Evolutionary conservation across 116 monocot species (phyloP).

Genomic region (Posidonia oceanica): DNA sequence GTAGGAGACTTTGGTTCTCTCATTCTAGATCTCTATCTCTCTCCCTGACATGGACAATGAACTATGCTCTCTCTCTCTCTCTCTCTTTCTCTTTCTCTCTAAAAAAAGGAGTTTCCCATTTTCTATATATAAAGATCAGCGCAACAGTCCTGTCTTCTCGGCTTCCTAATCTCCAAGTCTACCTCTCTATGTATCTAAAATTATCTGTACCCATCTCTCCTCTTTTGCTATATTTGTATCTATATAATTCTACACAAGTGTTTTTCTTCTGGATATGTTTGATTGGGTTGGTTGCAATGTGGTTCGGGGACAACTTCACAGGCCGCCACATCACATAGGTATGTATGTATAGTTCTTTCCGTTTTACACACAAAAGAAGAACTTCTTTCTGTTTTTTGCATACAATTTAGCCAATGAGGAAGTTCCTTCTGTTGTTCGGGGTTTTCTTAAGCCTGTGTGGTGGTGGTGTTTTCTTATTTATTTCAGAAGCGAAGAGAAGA

Average conservation of each 20-base stretch:
- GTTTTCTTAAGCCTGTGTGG: no score
- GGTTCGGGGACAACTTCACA: background rate
- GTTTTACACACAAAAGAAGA: background rate
- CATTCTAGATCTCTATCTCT: no score
- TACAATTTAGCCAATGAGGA: no score
- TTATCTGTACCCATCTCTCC: background rate
- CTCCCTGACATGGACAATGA: no score
- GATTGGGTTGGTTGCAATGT: background rate
- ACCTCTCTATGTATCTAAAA: background rate
- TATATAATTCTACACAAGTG: background rate
- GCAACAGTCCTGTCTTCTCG: background rate
- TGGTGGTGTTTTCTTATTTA: no score
- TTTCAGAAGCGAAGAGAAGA: no score
- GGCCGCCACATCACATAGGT: background rate
- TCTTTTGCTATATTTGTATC: background rate
- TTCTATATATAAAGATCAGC: background rate
- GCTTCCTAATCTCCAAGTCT: constrained; percentile 2
- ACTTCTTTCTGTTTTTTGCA: no score
- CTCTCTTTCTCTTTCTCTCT: background rate
- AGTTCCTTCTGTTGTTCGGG: no score
- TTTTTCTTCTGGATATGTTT: background rate
- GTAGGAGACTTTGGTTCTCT: no score
- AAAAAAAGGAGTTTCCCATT: background rate
- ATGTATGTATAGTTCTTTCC: background rate
- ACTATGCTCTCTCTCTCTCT: background rate